These are phyloP conservation scores for Vitis rotundifolia DNA, from an alignment of 164 flowering plant genomes.

Conservation along the genomic window DNA sequence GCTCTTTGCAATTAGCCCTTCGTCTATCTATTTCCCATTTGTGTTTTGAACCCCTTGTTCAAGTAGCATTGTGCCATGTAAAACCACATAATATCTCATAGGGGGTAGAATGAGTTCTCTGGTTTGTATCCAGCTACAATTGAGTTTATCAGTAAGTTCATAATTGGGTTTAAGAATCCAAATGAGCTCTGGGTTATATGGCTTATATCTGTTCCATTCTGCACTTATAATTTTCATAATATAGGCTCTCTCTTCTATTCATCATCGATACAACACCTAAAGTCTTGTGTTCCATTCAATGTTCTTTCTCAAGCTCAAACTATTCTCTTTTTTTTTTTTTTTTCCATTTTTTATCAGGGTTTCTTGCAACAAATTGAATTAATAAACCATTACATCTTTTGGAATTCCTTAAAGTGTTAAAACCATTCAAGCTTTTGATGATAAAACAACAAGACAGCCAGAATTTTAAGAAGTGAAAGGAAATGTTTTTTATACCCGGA, in stretches of 20 bases:
- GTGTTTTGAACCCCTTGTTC: neutral
- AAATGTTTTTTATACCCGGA: constrained; percentile 56
- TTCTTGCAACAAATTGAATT: neutral
- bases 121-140: too few species aligned
- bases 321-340: neutral
- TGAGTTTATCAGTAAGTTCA: neutral
- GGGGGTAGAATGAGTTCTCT: neutral
- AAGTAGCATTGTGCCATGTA: neutral
- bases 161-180: neutral
- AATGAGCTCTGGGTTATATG: neutral
- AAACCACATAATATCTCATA: neutral
- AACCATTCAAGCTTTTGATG: neutral
- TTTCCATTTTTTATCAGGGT: neutral
- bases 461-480: neutral
- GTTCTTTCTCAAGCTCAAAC: neutral
- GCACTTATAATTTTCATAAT: neutral
- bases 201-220: neutral
- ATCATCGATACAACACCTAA: neutral
- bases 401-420: too few species aligned
- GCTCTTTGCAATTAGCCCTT: neutral
- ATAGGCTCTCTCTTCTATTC: neutral
- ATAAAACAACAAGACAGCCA: neutral
- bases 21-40: too few species aligned
- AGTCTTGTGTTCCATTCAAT: neutral
- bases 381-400: neutral